phyloP scores from a whole-genome alignment of 495 filamentous ascomycete species.

The Cercophora scortea region DNA sequence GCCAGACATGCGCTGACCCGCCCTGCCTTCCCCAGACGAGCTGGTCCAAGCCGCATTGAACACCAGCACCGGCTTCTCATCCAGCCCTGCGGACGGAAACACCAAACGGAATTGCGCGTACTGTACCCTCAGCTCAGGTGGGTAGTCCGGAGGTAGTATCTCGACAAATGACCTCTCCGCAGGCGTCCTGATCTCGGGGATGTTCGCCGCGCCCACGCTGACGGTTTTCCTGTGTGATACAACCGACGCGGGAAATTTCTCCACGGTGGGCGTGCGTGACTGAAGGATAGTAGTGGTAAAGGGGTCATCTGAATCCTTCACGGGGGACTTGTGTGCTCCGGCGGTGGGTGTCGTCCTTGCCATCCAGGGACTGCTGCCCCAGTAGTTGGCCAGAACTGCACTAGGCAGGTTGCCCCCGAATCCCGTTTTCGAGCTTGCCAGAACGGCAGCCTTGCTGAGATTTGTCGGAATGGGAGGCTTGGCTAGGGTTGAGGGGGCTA shows the following conservation, averaged over 20 bases:
- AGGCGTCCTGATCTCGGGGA: constrained; percentile 23
- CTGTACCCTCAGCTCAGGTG: constrained; percentile 72
- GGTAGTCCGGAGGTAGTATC: constrained; percentile 75
- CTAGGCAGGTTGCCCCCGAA: constrained; percentile 65
- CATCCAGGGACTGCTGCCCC: constrained; percentile 82
- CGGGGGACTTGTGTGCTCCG: constrained; percentile 4
- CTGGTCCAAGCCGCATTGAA: constrained; percentile 49
- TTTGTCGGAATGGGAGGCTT: constrained; percentile 81
- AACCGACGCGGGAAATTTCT: constrained; percentile 13
- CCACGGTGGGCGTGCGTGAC: constrained; percentile 28
- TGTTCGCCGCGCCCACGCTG: constrained; percentile 44
- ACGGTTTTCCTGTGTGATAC: constrained; percentile 68
- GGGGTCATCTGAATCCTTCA: constrained; percentile 42
- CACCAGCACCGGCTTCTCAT: constrained; percentile 70
- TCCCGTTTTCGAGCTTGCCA: constrained; percentile 63
- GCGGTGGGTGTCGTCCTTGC: constrained; percentile 54
- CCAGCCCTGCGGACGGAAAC: constrained; percentile 68
- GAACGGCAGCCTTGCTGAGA: constrained; percentile 79
- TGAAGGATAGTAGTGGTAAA: constrained; percentile 31
- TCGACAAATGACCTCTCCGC: constrained; percentile 35
- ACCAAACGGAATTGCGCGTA: constrained; percentile 88
- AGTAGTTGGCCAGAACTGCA: constrained; percentile 84
- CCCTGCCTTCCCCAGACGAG: constrained; percentile 27
- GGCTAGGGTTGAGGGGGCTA: constrained; percentile 77
- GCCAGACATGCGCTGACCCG: constrained; percentile 30